Evolutionary conservation across 805 yeast species (phyloP).

Genomic region (Candida chauliodis): DNA sequence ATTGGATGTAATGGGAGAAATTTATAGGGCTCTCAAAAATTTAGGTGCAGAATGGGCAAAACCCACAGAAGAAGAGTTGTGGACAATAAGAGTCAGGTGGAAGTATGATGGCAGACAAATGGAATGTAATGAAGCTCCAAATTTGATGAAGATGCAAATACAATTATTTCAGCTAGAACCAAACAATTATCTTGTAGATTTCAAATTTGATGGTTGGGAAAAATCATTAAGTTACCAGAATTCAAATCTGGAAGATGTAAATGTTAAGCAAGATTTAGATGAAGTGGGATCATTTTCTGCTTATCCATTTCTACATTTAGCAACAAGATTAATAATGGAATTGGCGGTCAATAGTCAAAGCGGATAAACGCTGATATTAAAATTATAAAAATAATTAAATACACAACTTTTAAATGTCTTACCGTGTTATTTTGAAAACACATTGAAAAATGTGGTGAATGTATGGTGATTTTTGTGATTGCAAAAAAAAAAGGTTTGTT

Average conservation of each 20-base stretch:
- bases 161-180: slow-evolving; percentile 95
- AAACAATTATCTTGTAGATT: slow-evolving; percentile 92
- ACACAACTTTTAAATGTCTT: no score
- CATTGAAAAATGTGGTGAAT: no score
- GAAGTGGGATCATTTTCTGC: slow-evolving; percentile 91
- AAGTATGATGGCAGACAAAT: slow-evolving; percentile 40
- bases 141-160: slow-evolving; percentile 93
- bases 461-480: neutral
- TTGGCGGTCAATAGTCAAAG: slow-evolving; percentile 89
- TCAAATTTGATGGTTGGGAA: slow-evolving; percentile 98
- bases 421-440: no score
- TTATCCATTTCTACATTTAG: slow-evolving; percentile 89
- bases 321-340: slow-evolving; percentile 92
- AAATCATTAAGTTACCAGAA: slow-evolving; percentile 7
- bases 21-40: slow-evolving; percentile 87
- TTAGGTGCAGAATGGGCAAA: slow-evolving; percentile 97
- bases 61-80: slow-evolving; percentile 89
- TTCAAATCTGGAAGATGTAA: slow-evolving; percentile 16
- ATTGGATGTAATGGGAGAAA: slow-evolving; percentile 97
- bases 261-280: slow-evolving; percentile 43
- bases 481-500: slow-evolving; percentile 2
- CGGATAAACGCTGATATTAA: no score
- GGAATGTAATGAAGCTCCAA: slow-evolving; percentile 43
- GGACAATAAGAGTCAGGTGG: slow-evolving; percentile 97
- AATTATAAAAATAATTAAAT: neutral